These are phyloP conservation scores for Penicillium sp. DNA, from an alignment of 2,329 filamentous ascomycete genomes.

Conservation along the genomic window DNA sequence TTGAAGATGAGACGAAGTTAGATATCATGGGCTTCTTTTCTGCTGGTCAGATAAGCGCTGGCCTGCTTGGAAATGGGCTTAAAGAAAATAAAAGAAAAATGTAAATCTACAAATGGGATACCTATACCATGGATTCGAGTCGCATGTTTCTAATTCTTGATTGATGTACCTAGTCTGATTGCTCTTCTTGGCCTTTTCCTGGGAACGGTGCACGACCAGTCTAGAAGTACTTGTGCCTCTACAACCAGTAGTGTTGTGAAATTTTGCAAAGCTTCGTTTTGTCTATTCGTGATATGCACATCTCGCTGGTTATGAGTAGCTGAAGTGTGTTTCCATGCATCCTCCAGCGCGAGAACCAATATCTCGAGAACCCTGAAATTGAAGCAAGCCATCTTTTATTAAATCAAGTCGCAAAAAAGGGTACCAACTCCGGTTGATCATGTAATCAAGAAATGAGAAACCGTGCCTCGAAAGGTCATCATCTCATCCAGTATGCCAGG, in stretches of 20 bases:
- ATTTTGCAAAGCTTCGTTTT: conserved; percentile 24
- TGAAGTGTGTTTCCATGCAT: conserved; percentile 2
- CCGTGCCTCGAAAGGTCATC: conserved; percentile 30
- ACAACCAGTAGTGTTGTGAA: neutral
- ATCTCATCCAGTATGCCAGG: conserved; percentile 28
- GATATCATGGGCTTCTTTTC: conserved; percentile 21
- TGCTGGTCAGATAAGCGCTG: conserved; percentile 33
- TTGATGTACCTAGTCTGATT: too few relatives aligned
- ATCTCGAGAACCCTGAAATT: conserved; percentile 17
- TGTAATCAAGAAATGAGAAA: conserved; percentile 36
- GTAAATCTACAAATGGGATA: conserved; percentile 25
- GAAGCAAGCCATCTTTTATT: conserved; percentile 33
- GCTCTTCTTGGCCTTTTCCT: too few relatives aligned
- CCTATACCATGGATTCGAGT: too few relatives aligned
- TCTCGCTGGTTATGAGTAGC: conserved; percentile 10
- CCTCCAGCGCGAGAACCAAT: conserved; percentile 13
- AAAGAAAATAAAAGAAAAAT: conserved; percentile 17
- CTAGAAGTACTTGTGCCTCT: too few relatives aligned
- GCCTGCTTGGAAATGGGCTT: conserved; percentile 25
- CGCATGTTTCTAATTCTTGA: too few relatives aligned
- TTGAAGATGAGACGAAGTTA: neutral
- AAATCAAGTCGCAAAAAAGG: conserved; percentile 29
- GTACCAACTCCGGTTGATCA: conserved; percentile 39
- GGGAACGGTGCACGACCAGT: neutral
- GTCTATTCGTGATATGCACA: conserved; percentile 24